These are phyloP conservation scores for Pleurotus sapidus DNA, from an alignment of 768 basidiomycete species.

Conservation along the genomic window DNA sequence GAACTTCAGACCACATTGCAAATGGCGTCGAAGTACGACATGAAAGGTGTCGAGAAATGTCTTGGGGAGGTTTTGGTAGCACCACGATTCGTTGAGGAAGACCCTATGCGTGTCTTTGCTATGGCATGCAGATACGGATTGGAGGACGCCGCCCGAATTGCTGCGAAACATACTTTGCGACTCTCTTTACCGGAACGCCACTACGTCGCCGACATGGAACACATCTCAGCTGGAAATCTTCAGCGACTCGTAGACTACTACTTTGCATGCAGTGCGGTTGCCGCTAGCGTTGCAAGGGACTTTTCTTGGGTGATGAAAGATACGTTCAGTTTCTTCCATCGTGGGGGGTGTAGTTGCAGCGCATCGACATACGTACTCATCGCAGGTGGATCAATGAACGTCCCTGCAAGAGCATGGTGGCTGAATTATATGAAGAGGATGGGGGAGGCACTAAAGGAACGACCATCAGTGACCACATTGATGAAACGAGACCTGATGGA, in stretches of 20 bases:
- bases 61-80: constrained; percentile 13
- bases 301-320: constrained; percentile 16
- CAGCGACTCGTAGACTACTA: constrained; percentile 30
- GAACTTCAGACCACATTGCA: constrained; percentile 11
- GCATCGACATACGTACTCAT: neutral
- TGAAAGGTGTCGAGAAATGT: constrained; percentile 16
- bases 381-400: constrained; percentile 13
- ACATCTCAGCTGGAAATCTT: constrained; percentile 25
- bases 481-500: constrained; percentile 13
- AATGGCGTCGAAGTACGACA: constrained; percentile 21
- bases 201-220: constrained; percentile 28
- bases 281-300: constrained; percentile 12
- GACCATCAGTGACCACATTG: constrained; percentile 14
- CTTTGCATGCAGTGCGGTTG: constrained; percentile 19
- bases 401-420: constrained; percentile 18
- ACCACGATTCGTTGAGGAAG: constrained; percentile 11
- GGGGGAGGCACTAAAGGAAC: constrained; percentile 13
- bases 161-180: constrained; percentile 16
- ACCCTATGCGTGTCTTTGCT: constrained; percentile 19
- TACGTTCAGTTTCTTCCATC: constrained; percentile 15
- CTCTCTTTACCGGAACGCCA: constrained; percentile 12
- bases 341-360: constrained; percentile 11
- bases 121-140: constrained; percentile 13
- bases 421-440: constrained; percentile 15
- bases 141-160: constrained; percentile 12